phyloP scores from a whole-genome alignment of 192 early-diverging fungal genomes.

The Lunasporangiospora selenospora region DNA sequence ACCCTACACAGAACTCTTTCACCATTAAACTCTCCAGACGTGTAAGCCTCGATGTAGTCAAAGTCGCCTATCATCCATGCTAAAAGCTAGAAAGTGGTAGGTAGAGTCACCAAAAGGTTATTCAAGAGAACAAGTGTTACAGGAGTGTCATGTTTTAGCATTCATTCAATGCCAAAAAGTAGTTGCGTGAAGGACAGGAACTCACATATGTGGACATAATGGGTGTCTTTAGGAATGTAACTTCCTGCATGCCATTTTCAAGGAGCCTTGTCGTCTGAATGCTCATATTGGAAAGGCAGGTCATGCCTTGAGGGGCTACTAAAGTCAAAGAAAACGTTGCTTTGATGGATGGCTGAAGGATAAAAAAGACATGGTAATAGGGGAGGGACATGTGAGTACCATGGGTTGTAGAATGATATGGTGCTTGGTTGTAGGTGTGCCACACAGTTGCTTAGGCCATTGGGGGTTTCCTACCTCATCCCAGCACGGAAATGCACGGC shows the following conservation, averaged over 20 bases:
- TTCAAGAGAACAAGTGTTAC: too few species aligned
- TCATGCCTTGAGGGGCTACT: constrained; percentile 40
- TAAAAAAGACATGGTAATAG: too few species aligned
- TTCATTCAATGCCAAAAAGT: too few species aligned
- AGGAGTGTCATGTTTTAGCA: too few species aligned
- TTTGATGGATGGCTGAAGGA: constrained; percentile 67
- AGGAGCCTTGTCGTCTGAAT: constrained; percentile 27
- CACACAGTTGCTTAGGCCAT: background rate
- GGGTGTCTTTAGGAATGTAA: constrained; percentile 43
- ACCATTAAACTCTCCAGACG: constrained; percentile 46
- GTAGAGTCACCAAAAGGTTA: too few species aligned
- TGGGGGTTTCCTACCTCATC: constrained; percentile 69
- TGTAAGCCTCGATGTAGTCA: constrained; percentile 48
- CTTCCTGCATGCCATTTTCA: constrained; percentile 40
- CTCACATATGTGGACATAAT: constrained; percentile 49
- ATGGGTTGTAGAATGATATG: too few species aligned
- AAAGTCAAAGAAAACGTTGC: constrained; percentile 60
- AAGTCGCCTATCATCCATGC: constrained; percentile 63
- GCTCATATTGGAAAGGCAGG: constrained; percentile 63
- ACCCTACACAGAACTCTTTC: constrained; percentile 48
- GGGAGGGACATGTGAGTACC: too few species aligned
- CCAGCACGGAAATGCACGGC: constrained; percentile 93
- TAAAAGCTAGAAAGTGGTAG: constrained; percentile 57
- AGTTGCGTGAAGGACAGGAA: too few species aligned
- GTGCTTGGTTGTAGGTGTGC: background rate